Evolutionary conservation across 1,284 basidiomycete species (phyloP).

Genomic region (Fomitopsis palustris): DNA sequence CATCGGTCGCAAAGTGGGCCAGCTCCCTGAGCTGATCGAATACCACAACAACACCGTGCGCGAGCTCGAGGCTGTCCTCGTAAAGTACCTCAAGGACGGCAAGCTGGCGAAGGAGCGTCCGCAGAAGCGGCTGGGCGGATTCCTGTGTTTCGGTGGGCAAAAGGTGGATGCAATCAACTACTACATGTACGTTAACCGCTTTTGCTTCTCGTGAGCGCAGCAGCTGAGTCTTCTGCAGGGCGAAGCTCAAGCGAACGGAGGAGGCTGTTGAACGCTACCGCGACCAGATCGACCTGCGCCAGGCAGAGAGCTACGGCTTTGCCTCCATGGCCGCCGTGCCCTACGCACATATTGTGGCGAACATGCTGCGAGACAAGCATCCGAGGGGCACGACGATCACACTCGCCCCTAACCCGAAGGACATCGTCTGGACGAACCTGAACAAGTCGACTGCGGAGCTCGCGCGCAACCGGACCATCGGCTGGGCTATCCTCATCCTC

Average conservation of each 20-base stretch:
- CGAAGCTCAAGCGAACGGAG: conserved; percentile 74
- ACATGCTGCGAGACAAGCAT: conserved; percentile 61
- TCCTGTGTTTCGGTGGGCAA: conserved; percentile 69
- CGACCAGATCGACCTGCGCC: conserved; percentile 66
- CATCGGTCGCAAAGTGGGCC: conserved; percentile 73
- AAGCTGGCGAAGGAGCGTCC: conserved; percentile 74
- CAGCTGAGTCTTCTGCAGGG: conserved; percentile 33
- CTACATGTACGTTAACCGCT: conserved; percentile 55
- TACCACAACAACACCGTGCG: conserved; percentile 85
- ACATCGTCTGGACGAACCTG: conserved; percentile 90
- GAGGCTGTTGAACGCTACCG: conserved; percentile 79
- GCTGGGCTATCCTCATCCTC: conserved; percentile 70
- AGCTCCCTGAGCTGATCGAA: conserved; percentile 75
- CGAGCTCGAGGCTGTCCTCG: conserved; percentile 79
- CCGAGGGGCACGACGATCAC: conserved; percentile 69
- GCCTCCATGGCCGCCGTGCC: conserved; percentile 92
- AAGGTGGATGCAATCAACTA: conserved; percentile 84
- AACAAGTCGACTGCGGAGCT: conserved; percentile 67
- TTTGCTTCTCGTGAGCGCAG: background rate
- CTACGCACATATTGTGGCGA: conserved; percentile 84
- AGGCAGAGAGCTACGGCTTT: conserved; percentile 89
- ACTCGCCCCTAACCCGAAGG: conserved; percentile 83
- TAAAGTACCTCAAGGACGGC: conserved; percentile 81
- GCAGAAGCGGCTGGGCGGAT: conserved; percentile 68
- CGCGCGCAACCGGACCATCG: conserved; percentile 64